phyloP scores from a whole-genome alignment of 345 rosid species.

The Gossypium thurberi region DNA sequence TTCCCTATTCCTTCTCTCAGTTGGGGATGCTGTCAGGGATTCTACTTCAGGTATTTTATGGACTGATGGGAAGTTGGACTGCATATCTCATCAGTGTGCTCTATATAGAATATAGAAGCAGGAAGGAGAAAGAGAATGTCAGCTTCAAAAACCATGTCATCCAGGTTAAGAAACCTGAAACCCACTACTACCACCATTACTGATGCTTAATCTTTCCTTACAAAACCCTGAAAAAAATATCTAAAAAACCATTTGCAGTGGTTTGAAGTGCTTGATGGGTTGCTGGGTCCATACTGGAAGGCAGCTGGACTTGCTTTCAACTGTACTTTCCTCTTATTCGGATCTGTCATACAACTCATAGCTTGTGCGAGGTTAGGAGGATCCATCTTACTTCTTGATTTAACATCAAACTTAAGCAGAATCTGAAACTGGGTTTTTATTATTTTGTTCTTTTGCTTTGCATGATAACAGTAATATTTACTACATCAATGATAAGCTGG shows the following conservation, averaged over 20 bases:
- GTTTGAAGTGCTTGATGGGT: constrained; percentile 96
- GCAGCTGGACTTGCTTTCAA: constrained; percentile 92
- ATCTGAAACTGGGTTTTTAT: neutral
- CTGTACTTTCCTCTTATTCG: constrained; percentile 94
- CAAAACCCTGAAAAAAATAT: no score
- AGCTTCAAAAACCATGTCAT: constrained; percentile 95
- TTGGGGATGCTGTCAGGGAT: constrained; percentile 91
- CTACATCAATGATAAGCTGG: constrained; percentile 89
- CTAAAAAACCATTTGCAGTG: constrained; percentile 41
- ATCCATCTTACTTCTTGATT: neutral
- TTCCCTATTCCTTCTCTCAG: constrained; percentile 97
- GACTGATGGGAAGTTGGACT: constrained; percentile 93
- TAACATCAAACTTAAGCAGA: neutral
- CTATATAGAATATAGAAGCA: constrained; percentile 80
- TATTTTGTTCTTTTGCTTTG: constrained; percentile 3
- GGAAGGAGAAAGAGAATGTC: constrained; percentile 91
- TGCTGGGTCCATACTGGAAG: constrained; percentile 94
- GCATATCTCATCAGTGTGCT: constrained; percentile 97
- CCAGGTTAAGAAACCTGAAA: constrained; percentile 38
- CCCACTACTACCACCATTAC: neutral
- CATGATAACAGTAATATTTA: constrained; percentile 69
- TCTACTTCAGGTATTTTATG: constrained; percentile 79
- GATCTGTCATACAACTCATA: constrained; percentile 97
- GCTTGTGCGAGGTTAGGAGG: constrained; percentile 78
- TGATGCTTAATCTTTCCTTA: neutral